These are phyloP conservation scores for Coemansia sp. DNA, from an alignment of 192 early-diverging fungal genomes.

Conservation along the genomic window DNA sequence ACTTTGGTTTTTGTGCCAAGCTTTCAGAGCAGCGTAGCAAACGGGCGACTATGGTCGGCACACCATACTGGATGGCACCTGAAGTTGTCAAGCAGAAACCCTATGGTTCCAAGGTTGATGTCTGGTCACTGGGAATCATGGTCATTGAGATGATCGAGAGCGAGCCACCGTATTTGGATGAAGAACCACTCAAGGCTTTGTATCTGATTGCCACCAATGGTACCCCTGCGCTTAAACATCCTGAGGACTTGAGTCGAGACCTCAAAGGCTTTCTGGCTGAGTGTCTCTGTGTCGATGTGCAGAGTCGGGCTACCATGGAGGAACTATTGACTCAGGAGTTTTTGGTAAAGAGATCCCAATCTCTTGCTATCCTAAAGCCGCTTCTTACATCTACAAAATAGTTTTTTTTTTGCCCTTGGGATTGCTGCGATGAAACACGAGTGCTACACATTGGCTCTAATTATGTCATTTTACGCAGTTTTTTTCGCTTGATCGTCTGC, in stretches of 20 bases:
- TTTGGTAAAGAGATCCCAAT: conserved; percentile 44
- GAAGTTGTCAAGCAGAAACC: conserved; percentile 82
- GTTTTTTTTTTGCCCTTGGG: neutral
- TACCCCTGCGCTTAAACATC: conserved; percentile 86
- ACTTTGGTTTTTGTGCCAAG: conserved; percentile 95
- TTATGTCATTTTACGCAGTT: conserved; percentile 6
- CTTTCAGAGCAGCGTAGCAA: conserved; percentile 80
- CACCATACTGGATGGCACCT: conserved; percentile 88
- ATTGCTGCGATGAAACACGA: neutral
- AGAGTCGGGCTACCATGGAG: conserved; percentile 72
- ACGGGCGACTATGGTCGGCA: conserved; percentile 86
- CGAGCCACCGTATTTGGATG: conserved; percentile 93
- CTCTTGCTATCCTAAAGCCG: conserved; percentile 27
- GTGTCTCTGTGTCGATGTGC: conserved; percentile 83
- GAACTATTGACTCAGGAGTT: conserved; percentile 77
- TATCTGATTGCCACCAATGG: conserved; percentile 96
- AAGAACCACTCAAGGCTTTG: conserved; percentile 92
- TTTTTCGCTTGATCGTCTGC: neutral
- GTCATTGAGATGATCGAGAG: conserved; percentile 97
- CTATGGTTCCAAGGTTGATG: conserved; percentile 77
- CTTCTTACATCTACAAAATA: conserved; percentile 31
- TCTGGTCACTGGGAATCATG: conserved; percentile 96
- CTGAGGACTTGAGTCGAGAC: conserved; percentile 72
- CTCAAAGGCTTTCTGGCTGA: conserved; percentile 87
- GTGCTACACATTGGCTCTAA: conserved; percentile 1